Evolutionary conservation across 495 filamentous ascomycete species (phyloP), one percentile per base, ranked within the genome.

Genomic region (Clohesyomyces aquaticus): DNA sequence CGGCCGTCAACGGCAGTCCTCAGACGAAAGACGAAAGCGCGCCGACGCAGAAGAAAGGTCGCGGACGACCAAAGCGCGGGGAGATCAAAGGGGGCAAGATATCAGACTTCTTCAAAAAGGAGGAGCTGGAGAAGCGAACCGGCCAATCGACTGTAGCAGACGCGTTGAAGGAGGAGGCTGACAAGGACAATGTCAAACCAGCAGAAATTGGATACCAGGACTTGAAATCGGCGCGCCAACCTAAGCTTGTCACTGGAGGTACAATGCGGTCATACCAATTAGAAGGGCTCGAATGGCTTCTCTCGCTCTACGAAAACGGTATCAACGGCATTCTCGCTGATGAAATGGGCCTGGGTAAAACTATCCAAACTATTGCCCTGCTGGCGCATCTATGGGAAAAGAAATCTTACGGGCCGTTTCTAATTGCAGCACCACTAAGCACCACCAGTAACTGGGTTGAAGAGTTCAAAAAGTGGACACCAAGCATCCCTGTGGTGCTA

Each of bases 301-400:
- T 83, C 28, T 87, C 86, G 3, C 73, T 91, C 6, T 96, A 91
- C 73, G 91, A 96, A 80, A 96, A 96, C 73, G 93, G 94, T 3
- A 80, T 98, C 71, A 96, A 91, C 70, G 94, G 94, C 0, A 98
- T 98, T 63, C 74, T 98, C 22, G 94, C 94, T 0, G 94, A 98
- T 71, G 94, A 98, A 75, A 98, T 98, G 94, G 94, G 94, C 1
- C 75, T 98, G 25, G 93, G 93, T 67, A 98, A 98, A 79, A 98
- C 93, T 0, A 82, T 98, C 1, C 94, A 98, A 75, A 90, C 93
- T 0, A 98, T 98, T 41, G 88, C 91, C 0, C 84, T 98, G 61
- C 83, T 98, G 42, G 94, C 94, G 0, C 88, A 93, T 66, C 78
- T 98, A 23, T 85, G 93, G 71, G 92, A 96, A 71, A 88, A 92